These are phyloP conservation scores for Hyphopichia pseudoburtonii DNA, from an alignment of 1,139 yeast genomes.

Conservation along the genomic window DNA sequence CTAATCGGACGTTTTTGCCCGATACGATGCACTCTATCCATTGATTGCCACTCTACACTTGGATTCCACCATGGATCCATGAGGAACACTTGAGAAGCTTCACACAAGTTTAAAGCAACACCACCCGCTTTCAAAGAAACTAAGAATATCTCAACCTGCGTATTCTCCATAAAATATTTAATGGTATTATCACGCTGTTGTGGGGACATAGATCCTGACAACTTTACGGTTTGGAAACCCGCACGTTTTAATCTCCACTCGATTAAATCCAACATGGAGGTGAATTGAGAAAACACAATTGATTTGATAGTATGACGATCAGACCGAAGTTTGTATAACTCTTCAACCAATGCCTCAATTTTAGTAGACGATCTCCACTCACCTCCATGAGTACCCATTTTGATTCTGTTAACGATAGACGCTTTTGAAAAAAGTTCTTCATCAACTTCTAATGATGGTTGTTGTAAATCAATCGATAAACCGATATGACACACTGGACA, in stretches of 20 bases:
- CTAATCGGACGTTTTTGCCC: slow-evolving; percentile 96
- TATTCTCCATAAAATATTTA: slow-evolving; percentile 86
- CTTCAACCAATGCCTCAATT: slow-evolving; percentile 94
- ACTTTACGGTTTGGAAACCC: slow-evolving; percentile 88
- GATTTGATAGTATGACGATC: slow-evolving; percentile 89
- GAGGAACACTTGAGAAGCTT: slow-evolving; percentile 92
- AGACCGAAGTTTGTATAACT: slow-evolving; percentile 79
- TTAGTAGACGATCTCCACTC: slow-evolving; percentile 93
- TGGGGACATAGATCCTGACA: slow-evolving; percentile 97
- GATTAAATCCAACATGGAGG: slow-evolving; percentile 91
- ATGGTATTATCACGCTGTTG: slow-evolving; percentile 90
- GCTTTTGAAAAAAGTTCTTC: slow-evolving; percentile 65
- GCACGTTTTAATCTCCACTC: slow-evolving; percentile 95
- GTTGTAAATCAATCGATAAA: slow-evolving; percentile 83
- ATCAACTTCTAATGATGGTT: slow-evolving; percentile 81
- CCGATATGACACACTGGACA: slow-evolving; percentile 98
- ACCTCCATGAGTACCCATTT: slow-evolving; percentile 68
- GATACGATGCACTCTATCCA: slow-evolving; percentile 96
- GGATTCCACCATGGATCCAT: slow-evolving; percentile 99
- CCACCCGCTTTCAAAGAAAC: slow-evolving; percentile 98
- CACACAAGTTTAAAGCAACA: slow-evolving; percentile 92
- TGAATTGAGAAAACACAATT: slow-evolving; percentile 94
- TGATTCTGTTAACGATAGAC: slow-evolving; percentile 85
- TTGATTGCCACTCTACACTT: slow-evolving; percentile 96
- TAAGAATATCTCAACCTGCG: slow-evolving; percentile 86